Base-by-base conservation (phyloP, 2,329 filamentous ascomycete genomes). In the Anthostomella pinea region DNA sequence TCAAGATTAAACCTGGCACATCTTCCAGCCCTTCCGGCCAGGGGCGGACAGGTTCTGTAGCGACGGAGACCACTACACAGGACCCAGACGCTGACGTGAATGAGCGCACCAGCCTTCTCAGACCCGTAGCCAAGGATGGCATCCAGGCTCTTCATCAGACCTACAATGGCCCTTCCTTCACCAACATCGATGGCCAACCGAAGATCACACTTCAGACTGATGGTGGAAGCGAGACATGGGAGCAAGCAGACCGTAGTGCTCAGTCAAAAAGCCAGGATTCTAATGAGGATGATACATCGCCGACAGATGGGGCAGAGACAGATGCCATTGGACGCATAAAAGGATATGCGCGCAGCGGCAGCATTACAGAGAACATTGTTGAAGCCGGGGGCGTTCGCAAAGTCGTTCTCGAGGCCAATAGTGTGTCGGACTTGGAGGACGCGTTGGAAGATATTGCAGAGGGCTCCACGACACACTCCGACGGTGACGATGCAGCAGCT, bases 301-400 rank as follows among this genome's bases (percentile, higher is more conserved):
- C 47, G 3, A 46, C 45, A 9, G 50, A 44, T 16, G 50, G 48
- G 17, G 25, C 36, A 7, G 46, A 51, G 7, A 38, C 33, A 11
- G 49, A 54, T 20, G 38, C 25, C 16, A 35, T 30, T 16, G 43
- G 33, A 16, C 43, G 45, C 32, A 48, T 41, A 20, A 52, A 51
- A 34, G 52, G 73, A 7, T 68, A 71, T 5, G 79, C 81, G 4
- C 72, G 83, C 35, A 86, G 81, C 46, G 85, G 85, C 20, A 86
- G 81, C 53, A 87, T 89, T 48, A 87, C 83, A 0, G 83, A 88
- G 59, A 85, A 84, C 40, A 69, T 85, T n/a, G 68, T 87, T 33
- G 81, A 88, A 49, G 68, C 81, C 5, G 81, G 81, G 43, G 85
- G 85, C 2, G 70, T 88, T 33, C 77, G 78, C 47, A 89, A 89